phyloP scores from a whole-genome alignment of 2,329 filamentous ascomycete genomes.

The Curvularia verruculosa region DNA sequence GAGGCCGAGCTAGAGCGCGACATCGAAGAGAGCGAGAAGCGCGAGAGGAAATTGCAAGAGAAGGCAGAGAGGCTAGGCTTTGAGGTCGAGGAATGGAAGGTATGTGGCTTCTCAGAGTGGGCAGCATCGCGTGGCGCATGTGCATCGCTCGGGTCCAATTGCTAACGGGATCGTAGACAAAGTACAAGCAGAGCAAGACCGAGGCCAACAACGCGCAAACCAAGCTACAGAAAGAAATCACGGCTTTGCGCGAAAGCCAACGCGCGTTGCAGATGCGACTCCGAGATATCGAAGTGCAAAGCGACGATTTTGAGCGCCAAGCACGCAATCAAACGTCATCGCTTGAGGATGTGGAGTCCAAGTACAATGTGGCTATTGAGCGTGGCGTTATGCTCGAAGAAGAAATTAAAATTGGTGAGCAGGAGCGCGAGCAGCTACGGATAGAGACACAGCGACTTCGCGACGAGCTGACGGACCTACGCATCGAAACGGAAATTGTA shows the following conservation, averaged over 20 bases:
- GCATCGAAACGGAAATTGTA: constrained; percentile 92
- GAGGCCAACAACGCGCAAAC: constrained; percentile 87
- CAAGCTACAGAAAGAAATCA: constrained; percentile 92
- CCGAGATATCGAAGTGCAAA: constrained; percentile 94
- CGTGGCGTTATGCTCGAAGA: constrained; percentile 91
- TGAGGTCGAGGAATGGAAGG: constrained; percentile 98
- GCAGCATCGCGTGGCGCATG: not conserved
- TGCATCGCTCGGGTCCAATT: not conserved
- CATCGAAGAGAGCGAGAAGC: constrained; percentile 91
- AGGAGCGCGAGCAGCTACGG: constrained; percentile 85
- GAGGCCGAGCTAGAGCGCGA: constrained; percentile 96
- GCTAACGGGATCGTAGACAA: constrained; percentile 64
- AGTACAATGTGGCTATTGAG: constrained; percentile 95
- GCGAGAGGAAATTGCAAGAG: constrained; percentile 82
- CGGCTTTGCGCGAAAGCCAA: constrained; percentile 82
- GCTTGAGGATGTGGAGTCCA: constrained; percentile 94
- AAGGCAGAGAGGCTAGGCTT: constrained; percentile 84
- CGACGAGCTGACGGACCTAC: constrained; percentile 90
- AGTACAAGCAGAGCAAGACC: constrained; percentile 92
- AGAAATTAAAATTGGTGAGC: constrained; percentile 87
- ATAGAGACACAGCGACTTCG: constrained; percentile 90
- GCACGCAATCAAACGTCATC: constrained; percentile 95
- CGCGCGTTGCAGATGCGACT: constrained; percentile 81
- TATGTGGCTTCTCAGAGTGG: constrained; percentile 56
- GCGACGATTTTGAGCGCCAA: constrained; percentile 97